Evolutionary conservation across 1,139 yeast genomes (phyloP).

Genomic region (Diutina mesorugosa): DNA sequence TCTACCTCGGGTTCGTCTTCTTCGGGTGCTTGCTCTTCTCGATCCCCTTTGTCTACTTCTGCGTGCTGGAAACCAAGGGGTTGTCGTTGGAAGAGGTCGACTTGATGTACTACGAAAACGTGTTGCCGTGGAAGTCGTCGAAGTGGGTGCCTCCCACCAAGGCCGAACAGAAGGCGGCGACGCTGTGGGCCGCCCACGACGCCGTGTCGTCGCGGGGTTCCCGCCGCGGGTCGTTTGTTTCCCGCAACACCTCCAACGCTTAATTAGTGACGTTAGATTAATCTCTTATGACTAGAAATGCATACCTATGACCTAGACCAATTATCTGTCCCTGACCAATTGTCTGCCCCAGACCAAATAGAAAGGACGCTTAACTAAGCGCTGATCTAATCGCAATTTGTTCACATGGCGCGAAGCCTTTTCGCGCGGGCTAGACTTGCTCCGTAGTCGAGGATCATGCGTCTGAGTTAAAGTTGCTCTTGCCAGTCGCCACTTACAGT

Average conservation of each 20-base stretch:
- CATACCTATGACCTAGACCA: neutral
- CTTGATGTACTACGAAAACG: constrained; percentile 36
- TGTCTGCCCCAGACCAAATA: neutral
- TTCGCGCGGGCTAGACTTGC: neutral
- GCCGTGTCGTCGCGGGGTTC: neutral
- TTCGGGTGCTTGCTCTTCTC: constrained; percentile 47
- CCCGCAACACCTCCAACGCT: neutral
- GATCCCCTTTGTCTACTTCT: constrained; percentile 43
- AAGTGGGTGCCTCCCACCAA: constrained; percentile 27
- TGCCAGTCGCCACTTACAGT: neutral
- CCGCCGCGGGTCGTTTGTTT: neutral
- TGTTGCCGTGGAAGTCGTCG: constrained; percentile 34
- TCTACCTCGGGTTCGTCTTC: constrained; percentile 65
- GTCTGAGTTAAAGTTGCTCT: neutral
- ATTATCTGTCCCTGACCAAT: neutral
- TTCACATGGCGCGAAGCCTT: no score
- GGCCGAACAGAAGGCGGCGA: neutral
- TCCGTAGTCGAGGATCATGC: neutral
- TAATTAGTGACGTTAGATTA: neutral
- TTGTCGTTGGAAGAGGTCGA: constrained; percentile 57
- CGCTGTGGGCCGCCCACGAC: neutral
- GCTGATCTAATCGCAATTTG: no score
- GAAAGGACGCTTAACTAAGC: no score
- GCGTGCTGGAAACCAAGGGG: constrained; percentile 56
- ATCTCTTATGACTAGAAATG: neutral